These are phyloP conservation scores for Neoboletus brunneissimus DNA, from an alignment of 768 basidiomycete genomes.

Conservation along the genomic window DNA sequence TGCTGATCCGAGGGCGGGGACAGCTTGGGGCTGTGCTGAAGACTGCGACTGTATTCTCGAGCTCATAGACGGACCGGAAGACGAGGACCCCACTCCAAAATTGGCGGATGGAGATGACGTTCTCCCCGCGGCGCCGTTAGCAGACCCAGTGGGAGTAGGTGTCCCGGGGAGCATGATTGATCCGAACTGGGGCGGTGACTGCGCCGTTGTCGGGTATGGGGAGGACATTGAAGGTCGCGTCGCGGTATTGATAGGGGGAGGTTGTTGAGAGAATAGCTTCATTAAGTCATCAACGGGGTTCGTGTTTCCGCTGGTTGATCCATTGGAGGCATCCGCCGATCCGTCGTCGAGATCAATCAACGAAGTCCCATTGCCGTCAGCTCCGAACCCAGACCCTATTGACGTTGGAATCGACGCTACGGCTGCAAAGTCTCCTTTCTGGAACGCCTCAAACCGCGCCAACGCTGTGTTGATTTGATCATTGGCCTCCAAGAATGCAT, in stretches of 20 bases:
- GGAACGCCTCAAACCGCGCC: slow-evolving; percentile 88
- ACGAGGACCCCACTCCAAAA: slow-evolving; percentile 2
- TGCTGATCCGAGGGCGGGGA: background rate
- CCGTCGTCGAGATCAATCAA: slow-evolving; percentile 79
- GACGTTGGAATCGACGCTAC: slow-evolving; percentile 68
- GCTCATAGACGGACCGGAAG: background rate
- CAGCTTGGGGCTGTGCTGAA: background rate
- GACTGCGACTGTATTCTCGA: slow-evolving; percentile 8
- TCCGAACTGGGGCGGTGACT: slow-evolving; percentile 32
- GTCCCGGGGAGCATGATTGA: slow-evolving; percentile 45
- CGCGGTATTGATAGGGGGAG: slow-evolving; percentile 25
- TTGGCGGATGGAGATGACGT: slow-evolving; percentile 14
- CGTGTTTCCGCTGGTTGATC: slow-evolving; percentile 17
- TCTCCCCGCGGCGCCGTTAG: slow-evolving; percentile 11
- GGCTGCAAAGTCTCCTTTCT: slow-evolving; percentile 82
- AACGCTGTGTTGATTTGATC: slow-evolving; percentile 96
- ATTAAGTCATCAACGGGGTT: slow-evolving; percentile 56
- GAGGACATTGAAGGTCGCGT: slow-evolving; percentile 28
- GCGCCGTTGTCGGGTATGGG: slow-evolving; percentile 10
- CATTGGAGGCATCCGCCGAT: slow-evolving; percentile 12
- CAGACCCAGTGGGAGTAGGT: slow-evolving; percentile 26
- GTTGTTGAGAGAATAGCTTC: slow-evolving; percentile 47
- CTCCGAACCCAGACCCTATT: slow-evolving; percentile 35
- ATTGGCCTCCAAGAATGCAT: slow-evolving; percentile 93
- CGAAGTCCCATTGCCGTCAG: slow-evolving; percentile 38